phyloP scores from a whole-genome alignment of 768 basidiomycete species.

The Tubosaeta brunneosetosa region DNA sequence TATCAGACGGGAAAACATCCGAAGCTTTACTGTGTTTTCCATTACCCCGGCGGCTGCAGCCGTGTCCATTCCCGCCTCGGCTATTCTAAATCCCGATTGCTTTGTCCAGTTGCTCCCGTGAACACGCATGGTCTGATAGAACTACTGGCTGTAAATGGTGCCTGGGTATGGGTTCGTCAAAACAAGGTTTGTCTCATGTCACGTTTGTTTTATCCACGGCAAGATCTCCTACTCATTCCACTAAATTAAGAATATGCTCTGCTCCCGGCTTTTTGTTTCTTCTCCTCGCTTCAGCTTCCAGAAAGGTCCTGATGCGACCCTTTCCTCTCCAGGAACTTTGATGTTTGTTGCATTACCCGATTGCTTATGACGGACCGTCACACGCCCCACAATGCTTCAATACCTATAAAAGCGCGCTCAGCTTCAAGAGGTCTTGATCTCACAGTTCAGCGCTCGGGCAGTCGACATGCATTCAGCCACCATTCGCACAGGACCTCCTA shows the following conservation, averaged over 20 bases:
- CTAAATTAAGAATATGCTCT: conserved; percentile 20
- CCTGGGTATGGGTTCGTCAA: conserved; percentile 19
- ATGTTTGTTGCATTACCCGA: conserved; percentile 16
- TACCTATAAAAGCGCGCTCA: conserved; percentile 22
- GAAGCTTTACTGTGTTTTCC: conserved; percentile 12
- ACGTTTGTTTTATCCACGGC: conserved; percentile 25
- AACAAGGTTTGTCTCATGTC: conserved; percentile 32
- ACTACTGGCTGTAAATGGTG: conserved; percentile 11
- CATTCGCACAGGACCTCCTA: conserved; percentile 23
- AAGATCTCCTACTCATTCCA: conserved; percentile 20
- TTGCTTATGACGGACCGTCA: conserved; percentile 11
- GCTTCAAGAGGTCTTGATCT: conserved; percentile 1
- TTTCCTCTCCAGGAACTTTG: conserved; percentile 13
- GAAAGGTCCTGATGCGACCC: conserved; percentile 20
- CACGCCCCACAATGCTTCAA: conserved; percentile 12
- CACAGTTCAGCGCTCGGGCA: not conserved
- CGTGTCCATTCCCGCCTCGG: conserved; percentile 13
- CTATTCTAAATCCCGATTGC: conserved; percentile 3
- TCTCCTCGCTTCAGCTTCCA: conserved; percentile 12
- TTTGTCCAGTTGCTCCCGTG: conserved; percentile 10
- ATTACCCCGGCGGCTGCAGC: not conserved
- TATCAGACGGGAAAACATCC: conserved; percentile 9
- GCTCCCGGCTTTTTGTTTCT: conserved; percentile 13
- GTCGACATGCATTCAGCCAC: conserved; percentile 14
- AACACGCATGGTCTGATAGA: conserved; percentile 14